Conservation (phyloP, 2,329 filamentous ascomycete species). For the Ophiostoma piceae region DNA sequence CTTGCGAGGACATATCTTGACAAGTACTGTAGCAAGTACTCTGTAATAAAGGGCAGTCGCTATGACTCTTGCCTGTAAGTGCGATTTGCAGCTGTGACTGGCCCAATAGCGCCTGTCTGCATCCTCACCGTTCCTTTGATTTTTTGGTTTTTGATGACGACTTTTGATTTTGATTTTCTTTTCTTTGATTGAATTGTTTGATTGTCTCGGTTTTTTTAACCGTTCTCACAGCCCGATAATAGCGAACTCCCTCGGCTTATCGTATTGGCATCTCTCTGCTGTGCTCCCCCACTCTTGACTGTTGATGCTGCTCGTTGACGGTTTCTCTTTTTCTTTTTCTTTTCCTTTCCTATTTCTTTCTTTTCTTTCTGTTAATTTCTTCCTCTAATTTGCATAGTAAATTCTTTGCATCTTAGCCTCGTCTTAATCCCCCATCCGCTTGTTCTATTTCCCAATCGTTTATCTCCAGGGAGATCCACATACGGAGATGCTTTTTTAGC, state of each 20-base stretch:
- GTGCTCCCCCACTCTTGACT: conserved; percentile 3
- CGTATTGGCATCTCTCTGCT: neutral
- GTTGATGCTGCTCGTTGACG: neutral
- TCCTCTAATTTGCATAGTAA: neutral
- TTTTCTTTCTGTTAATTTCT: neutral
- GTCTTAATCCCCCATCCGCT: neutral
- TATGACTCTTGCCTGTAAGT: too few relatives aligned
- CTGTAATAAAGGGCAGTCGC: too few relatives aligned
- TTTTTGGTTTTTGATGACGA: too few relatives aligned
- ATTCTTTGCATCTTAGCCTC: neutral
- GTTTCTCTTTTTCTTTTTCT: neutral
- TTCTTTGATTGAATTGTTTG: neutral
- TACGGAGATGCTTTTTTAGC: conserved; percentile 14
- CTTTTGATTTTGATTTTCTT: too few relatives aligned
- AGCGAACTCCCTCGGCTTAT: neutral
- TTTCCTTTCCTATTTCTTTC: neutral
- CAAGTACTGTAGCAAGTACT: too few relatives aligned
- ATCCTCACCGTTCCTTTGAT: neutral
- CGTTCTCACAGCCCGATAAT: neutral
- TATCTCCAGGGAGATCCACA: conserved; percentile 3
- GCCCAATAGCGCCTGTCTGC: neutral
- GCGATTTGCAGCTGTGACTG: too few relatives aligned
- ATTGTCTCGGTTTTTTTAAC: neutral
- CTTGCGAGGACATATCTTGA: neutral
- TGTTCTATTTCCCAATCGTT: conserved; percentile 1